These are phyloP conservation scores for Phytophthora palmivora DNA, from an alignment of 352 stramenopile species.

Conservation along the genomic window DNA sequence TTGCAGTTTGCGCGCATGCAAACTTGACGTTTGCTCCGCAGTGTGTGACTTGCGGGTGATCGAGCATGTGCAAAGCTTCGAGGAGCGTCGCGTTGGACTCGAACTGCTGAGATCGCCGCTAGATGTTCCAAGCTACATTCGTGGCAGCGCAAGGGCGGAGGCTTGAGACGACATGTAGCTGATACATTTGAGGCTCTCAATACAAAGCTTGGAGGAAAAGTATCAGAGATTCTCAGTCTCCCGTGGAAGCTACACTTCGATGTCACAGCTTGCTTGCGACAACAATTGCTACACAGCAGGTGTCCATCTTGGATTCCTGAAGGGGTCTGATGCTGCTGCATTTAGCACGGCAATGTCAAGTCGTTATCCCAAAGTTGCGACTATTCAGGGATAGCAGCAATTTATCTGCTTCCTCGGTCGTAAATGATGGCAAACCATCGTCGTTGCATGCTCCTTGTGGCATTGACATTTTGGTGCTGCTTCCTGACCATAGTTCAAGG, in stretches of 20 bases:
- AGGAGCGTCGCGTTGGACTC: background rate
- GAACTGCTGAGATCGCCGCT: too few species aligned
- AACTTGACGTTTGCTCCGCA: slow-evolving; percentile 18
- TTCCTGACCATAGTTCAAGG: slow-evolving; percentile 13
- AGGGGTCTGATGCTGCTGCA: too few species aligned
- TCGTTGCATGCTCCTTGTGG: slow-evolving; percentile 12
- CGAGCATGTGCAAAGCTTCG: slow-evolving; percentile 9
- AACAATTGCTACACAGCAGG: too few species aligned
- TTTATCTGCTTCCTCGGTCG: background rate
- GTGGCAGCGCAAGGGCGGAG: too few species aligned
- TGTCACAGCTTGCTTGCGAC: too few species aligned
- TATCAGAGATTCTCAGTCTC: too few species aligned
- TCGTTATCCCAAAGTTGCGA: slow-evolving; percentile 6
- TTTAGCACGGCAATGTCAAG: background rate
- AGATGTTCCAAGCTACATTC: too few species aligned
- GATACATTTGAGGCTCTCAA: too few species aligned
- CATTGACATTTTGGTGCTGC: slow-evolving; percentile 9
- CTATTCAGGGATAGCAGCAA: slow-evolving; percentile 8
- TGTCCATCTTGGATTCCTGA: too few species aligned
- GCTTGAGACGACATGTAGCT: too few species aligned
- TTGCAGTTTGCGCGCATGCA: slow-evolving; percentile 14
- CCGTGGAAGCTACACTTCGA: too few species aligned
- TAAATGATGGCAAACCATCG: slow-evolving; percentile 8
- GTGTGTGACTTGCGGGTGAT: background rate
- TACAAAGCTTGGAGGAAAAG: too few species aligned